phyloP scores from a whole-genome alignment of 1,284 basidiomycete species.

The Apiotrichum gamsii region DNA sequence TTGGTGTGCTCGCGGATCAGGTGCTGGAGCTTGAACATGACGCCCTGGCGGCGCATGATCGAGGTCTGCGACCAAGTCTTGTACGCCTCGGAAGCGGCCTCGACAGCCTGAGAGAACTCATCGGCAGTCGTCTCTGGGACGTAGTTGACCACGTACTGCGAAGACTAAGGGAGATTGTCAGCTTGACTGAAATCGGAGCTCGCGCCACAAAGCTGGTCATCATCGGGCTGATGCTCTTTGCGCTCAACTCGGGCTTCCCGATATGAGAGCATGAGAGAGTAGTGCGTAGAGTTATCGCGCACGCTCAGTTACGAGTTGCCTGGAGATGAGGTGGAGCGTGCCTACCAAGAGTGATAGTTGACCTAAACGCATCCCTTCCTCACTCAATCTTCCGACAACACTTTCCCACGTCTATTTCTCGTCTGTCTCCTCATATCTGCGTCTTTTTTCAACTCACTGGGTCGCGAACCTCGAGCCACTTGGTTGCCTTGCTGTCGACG shows the following conservation, averaged over 20 bases:
- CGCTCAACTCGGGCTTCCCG: too few species aligned
- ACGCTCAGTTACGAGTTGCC: too few species aligned
- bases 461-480: conserved; percentile 81
- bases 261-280: too few species aligned
- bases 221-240: too few species aligned
- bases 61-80: conserved; percentile 83
- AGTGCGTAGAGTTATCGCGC: too few species aligned
- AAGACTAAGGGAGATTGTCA: conserved; percentile 7
- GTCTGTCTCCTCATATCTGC: too few species aligned
- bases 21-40: conserved; percentile 83
- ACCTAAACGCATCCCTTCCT: too few species aligned
- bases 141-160: conserved; percentile 77
- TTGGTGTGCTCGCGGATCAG: conserved; percentile 63
- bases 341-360: not conserved
- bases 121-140: conserved; percentile 80
- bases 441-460: too few species aligned
- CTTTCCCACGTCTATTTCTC: too few species aligned
- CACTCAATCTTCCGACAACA: too few species aligned
- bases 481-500: conserved; percentile 60
- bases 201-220: too few species aligned
- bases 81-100: conserved; percentile 79
- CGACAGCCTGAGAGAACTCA: conserved; percentile 82
- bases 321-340: not conserved
- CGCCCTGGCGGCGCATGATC: conserved; percentile 77
- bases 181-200: too few species aligned